Base-by-base conservation (phyloP, 2,329 filamentous ascomycete genomes). In the Ascochyta lentis region DNA sequence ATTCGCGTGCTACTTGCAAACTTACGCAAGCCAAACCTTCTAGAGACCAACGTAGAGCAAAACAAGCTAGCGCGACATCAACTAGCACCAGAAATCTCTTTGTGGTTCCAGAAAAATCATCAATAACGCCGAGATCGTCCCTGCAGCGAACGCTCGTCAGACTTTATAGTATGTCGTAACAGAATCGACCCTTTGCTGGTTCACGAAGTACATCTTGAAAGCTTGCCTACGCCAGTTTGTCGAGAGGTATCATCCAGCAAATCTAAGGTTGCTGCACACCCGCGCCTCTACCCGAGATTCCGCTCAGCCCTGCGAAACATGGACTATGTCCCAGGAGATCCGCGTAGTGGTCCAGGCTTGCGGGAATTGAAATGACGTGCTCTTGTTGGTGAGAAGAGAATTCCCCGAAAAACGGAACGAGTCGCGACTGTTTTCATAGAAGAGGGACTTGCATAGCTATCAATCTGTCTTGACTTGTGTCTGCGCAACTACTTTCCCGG, bases 351-450 rank as follows among this genome's bases (percentile, higher is more conserved):
- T 45, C 60, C 58, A 61, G 55, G 60, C 58, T 53, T 46, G 16
- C 41, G 39, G 26, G 27, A 19, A 56, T 55, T 55, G 34, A 52
- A 45, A 63, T 63, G 60, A 63, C 60, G 60, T 63, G 60, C 60
- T 63, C 53, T 55, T 52, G 54, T 55, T 54, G 56, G 42, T 53
- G 53, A 47, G 52, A 59, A 61, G 54, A 56, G 33, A 57, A 51
- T 63, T 61, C 50, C 42, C 38, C 40, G 58, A 43, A 35, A 34
- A 40, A 34, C 44, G 39, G 51, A 37, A 48, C n/a, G 27, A 26
- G 27, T 15, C 22, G 26, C 34, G 22, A 39, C 26, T 35, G 23
- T 26, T 47, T 29, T 35, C 29, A 58, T 54, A 57, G 49, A 61
- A 49, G 45, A 44, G 46, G n/a, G 43, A 52, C 44, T 41, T 23